Evolutionary conservation across 1,139 yeast genomes (phyloP).

Genomic region (Pichia sp.): DNA sequence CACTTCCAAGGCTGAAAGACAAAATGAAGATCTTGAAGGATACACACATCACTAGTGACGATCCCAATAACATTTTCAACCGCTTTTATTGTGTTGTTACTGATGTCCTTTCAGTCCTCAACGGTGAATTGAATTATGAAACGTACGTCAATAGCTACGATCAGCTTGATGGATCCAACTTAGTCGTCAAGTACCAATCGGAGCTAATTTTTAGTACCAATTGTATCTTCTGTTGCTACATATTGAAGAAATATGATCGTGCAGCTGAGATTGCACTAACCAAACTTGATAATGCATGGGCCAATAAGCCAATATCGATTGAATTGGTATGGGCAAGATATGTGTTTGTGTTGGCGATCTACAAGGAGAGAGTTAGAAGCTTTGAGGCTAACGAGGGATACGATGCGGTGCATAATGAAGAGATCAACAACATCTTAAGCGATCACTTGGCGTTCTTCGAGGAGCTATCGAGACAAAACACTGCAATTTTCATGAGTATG

Average conservation of each 20-base stretch:
- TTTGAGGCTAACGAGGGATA: slow-evolving; percentile 1
- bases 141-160: not conserved
- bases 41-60: slow-evolving; percentile 1
- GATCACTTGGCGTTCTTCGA: slow-evolving; percentile 24
- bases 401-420: not conserved
- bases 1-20: slow-evolving; percentile 7
- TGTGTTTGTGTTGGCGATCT: slow-evolving; percentile 3
- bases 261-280: slow-evolving; percentile 8
- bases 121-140: slow-evolving; percentile 7
- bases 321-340: slow-evolving; percentile 7
- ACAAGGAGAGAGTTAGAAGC: slow-evolving; percentile 12
- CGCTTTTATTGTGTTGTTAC: slow-evolving; percentile 1
- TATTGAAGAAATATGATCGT: slow-evolving; percentile 8
- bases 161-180: not conserved
- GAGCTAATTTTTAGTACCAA: slow-evolving; percentile 2
- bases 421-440: slow-evolving; percentile 5
- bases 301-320: slow-evolving; percentile 5
- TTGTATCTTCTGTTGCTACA: slow-evolving; percentile 7
- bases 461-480: slow-evolving; percentile 33
- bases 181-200: not conserved
- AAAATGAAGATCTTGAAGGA: slow-evolving; percentile 4
- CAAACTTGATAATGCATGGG: slow-evolving; percentile 1
- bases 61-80: not conserved
- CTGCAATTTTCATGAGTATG: slow-evolving; percentile 33
- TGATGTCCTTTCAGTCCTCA: slow-evolving; percentile 4